Conservation (phyloP, 805 yeast genomes). For the Saitoella complicata region DNA sequence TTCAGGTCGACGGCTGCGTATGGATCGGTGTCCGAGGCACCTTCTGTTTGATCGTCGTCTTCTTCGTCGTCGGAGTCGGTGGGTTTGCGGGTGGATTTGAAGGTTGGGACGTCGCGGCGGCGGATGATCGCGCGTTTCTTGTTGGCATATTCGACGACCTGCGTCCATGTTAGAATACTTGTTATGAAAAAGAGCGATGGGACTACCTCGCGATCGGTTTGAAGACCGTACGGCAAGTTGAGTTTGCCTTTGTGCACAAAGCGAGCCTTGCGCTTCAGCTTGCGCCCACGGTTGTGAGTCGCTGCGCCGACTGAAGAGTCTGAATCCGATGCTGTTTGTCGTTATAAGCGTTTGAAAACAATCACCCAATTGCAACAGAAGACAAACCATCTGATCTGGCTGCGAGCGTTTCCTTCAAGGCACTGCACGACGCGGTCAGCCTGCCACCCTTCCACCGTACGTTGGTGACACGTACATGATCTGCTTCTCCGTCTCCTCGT, state of each 20-base stretch:
- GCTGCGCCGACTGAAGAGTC: constrained; percentile 18
- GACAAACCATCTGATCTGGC: constrained; percentile 2
- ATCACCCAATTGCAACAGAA: no score
- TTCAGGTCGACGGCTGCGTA: constrained; percentile 36
- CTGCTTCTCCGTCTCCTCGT: neutral
- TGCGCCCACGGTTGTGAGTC: constrained; percentile 40
- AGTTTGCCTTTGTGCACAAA: constrained; percentile 31
- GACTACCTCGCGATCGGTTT: constrained; percentile 16
- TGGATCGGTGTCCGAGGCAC: constrained; percentile 27
- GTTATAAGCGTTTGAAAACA: no score
- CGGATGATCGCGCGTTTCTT: constrained; percentile 20
- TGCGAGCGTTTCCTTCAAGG: constrained; percentile 10
- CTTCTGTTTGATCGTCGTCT: constrained; percentile 20
- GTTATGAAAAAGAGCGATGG: no score
- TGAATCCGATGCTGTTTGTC: constrained; percentile 16
- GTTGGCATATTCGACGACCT: constrained; percentile 19
- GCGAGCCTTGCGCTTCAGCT: constrained; percentile 35
- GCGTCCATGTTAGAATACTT: constrained; percentile 9
- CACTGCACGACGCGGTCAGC: constrained; percentile 18
- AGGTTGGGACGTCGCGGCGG: constrained; percentile 12
- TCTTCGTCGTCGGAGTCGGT: constrained; percentile 17
- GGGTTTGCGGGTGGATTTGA: constrained; percentile 10
- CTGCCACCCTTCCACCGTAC: constrained; percentile 20
- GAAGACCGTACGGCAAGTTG: constrained; percentile 15
- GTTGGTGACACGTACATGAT: constrained; percentile 2